These are phyloP conservation scores for Calocera cornea DNA, from an alignment of 768 basidiomycete species.

Conservation along the genomic window DNA sequence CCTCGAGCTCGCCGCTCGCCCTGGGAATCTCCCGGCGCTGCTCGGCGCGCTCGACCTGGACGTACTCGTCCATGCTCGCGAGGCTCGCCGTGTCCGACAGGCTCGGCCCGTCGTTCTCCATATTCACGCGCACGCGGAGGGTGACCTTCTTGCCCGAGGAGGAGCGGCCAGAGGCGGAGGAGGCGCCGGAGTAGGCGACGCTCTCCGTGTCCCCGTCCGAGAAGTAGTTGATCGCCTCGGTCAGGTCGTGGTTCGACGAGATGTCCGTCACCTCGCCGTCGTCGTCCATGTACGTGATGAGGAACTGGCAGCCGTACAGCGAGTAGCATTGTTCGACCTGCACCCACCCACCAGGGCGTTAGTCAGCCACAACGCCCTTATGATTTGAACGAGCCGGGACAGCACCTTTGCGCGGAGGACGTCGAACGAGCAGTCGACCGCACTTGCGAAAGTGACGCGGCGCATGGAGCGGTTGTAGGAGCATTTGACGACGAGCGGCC, in stretches of 20 bases:
- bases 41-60: neutral
- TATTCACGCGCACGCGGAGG: slow-evolving; percentile 56
- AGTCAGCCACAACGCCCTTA: neutral
- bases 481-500: slow-evolving; percentile 72
- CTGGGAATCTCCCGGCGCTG: neutral
- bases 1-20: slow-evolving; percentile 36
- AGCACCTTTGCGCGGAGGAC: slow-evolving; percentile 59
- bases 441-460: slow-evolving; percentile 65
- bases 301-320: slow-evolving; percentile 52
- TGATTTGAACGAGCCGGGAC: neutral
- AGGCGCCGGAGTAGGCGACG: slow-evolving; percentile 55
- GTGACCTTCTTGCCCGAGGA: slow-evolving; percentile 55
- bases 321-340: slow-evolving; percentile 81
- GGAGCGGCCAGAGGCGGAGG: slow-evolving; percentile 52
- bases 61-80: slow-evolving; percentile 62
- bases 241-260: slow-evolving; percentile 54
- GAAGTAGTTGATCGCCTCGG: slow-evolving; percentile 81
- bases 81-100: slow-evolving; percentile 80
- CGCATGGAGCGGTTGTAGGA: slow-evolving; percentile 60
- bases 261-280: slow-evolving; percentile 68
- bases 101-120: slow-evolving; percentile 86
- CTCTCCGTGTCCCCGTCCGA: slow-evolving; percentile 60
- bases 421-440: slow-evolving; percentile 65
- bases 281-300: slow-evolving; percentile 75
- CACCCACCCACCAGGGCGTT: neutral